phyloP scores from a whole-genome alignment of 352 stramenopile genomes.

The Phytophthora multivora region DNA sequence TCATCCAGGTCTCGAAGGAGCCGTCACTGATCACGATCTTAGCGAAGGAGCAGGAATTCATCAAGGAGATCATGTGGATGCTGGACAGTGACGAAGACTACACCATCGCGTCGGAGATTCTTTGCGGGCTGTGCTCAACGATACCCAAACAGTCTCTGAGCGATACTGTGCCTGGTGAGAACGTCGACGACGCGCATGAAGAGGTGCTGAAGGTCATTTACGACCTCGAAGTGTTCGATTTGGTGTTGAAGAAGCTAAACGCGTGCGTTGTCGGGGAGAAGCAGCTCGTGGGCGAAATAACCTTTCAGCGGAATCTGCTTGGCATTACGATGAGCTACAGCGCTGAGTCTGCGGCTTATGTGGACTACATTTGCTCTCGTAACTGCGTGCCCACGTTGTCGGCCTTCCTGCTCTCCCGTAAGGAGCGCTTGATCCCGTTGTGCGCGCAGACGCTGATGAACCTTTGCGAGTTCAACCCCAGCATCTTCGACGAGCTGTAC shows the following conservation, averaged over 20 bases:
- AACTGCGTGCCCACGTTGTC: conserved; percentile 59
- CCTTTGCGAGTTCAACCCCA: conserved; percentile 71
- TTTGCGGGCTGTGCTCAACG: conserved; percentile 70
- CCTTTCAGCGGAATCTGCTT: conserved; percentile 78
- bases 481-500: conserved; percentile 68
- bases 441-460: conserved; percentile 82
- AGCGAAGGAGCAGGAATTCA: conserved; percentile 58
- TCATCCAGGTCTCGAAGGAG: conserved; percentile 70
- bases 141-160: conserved; percentile 31
- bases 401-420: conserved; percentile 72
- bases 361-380: conserved; percentile 62
- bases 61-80: conserved; percentile 76
- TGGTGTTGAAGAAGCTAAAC: conserved; percentile 75
- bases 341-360: conserved; percentile 54
- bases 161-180: conserved; percentile 16
- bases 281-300: conserved; percentile 79
- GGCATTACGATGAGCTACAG: conserved; percentile 82
- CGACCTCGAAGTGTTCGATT: conserved; percentile 64
- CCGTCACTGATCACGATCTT: conserved; percentile 58
- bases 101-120: conserved; percentile 73
- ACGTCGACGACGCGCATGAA: conserved; percentile 34
- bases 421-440: conserved; percentile 65
- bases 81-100: conserved; percentile 76
- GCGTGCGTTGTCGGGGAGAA: conserved; percentile 65
- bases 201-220: conserved; percentile 61